Base-by-base conservation (phyloP, 2,329 filamentous ascomycete genomes). In the Botrytis hyacinthi region DNA sequence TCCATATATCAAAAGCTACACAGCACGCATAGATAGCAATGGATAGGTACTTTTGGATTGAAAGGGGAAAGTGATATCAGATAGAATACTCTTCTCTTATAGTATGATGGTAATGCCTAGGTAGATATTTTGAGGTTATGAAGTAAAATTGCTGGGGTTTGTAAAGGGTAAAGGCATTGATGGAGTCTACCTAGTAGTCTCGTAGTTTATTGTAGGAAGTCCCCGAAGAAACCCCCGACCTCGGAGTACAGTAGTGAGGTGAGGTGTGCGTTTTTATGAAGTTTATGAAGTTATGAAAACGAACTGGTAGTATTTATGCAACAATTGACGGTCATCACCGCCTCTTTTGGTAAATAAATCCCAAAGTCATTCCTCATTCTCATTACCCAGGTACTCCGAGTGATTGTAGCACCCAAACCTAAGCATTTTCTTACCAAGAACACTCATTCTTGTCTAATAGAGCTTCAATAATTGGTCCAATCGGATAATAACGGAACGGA, bases 1-100 rank as follows among this genome's bases (percentile, higher is more conserved):
- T 57, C 51, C 26, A 46, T 54, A 16, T 57, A 54, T 68, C 62
- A 69, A 29, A 59, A 59, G 60, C 59, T 26, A 46, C 16, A 57
- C 20, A 29, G 32, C 37, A 22, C 62, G 37, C n/a, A 35, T 26
- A 22, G 62, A n/a, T 26, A 16, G 51, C 40, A n/a, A 29, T 57
- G 14, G n/a, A 29, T 29, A 44, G 5, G 16, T 44, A 40, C 26
- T 54, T n/a, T n/a, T 29, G 9, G 48, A 32, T 48, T 51, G 18
- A 26, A 71, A 54, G 26, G 22, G 69, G 37, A 40, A 40, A 48
- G 42, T 18, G 26, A 54, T 54, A 32, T 26, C 59, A 54, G 51
- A 69, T 48, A 69, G 71, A 60, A 37, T 60, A 40, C 62, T 72
- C 62, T 48, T 60, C 71, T 72, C 71, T 32, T 37, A 16, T 57